Evolutionary conservation across 2,329 filamentous ascomycete genomes (phyloP).

Genomic region (Ophiostoma montium): DNA sequence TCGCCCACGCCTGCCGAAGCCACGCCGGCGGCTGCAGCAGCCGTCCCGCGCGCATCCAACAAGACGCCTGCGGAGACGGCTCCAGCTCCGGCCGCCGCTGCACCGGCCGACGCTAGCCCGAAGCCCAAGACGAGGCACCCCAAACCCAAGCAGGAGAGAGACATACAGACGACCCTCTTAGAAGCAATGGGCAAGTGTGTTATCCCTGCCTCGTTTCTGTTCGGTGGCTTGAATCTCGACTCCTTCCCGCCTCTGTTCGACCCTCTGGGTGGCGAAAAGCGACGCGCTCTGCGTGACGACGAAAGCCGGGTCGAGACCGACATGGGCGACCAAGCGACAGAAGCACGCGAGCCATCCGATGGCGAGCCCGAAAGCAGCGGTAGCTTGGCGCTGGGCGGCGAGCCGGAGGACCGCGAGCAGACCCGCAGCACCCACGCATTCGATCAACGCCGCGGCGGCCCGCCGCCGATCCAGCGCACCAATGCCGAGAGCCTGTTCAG

Average conservation of each 20-base stretch:
- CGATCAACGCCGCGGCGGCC: conserved; percentile 49
- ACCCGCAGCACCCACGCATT: conserved; percentile 35
- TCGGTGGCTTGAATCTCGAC: conserved; percentile 15
- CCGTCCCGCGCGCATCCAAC: not conserved
- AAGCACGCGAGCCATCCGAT: conserved; percentile 40
- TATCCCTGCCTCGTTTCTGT: conserved; percentile 18
- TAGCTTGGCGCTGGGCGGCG: conserved; percentile 79
- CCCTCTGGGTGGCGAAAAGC: conserved; percentile 64
- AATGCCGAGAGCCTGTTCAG: conserved; percentile 40
- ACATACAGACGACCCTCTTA: conserved; percentile 19
- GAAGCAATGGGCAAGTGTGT: conserved; percentile 24
- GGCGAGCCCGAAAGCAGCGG: conserved; percentile 67
- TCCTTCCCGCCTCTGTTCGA: conserved; percentile 69
- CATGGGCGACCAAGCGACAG: conserved; percentile 30
- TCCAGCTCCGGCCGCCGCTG: not conserved
- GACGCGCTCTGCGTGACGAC: conserved; percentile 62
- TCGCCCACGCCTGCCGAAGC: conserved; percentile 20
- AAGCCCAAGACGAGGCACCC: not conserved
- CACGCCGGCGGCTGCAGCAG: conserved; percentile 14
- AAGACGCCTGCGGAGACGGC: not conserved
- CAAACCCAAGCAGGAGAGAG: conserved; percentile 8
- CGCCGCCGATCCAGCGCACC: conserved; percentile 60
- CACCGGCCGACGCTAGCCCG: not conserved
- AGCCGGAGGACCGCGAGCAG: conserved; percentile 68
- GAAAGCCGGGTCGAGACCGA: conserved; percentile 37